These are phyloP conservation scores for Neurospora discreta DNA, from an alignment of 495 filamentous ascomycete species.

Conservation along the genomic window DNA sequence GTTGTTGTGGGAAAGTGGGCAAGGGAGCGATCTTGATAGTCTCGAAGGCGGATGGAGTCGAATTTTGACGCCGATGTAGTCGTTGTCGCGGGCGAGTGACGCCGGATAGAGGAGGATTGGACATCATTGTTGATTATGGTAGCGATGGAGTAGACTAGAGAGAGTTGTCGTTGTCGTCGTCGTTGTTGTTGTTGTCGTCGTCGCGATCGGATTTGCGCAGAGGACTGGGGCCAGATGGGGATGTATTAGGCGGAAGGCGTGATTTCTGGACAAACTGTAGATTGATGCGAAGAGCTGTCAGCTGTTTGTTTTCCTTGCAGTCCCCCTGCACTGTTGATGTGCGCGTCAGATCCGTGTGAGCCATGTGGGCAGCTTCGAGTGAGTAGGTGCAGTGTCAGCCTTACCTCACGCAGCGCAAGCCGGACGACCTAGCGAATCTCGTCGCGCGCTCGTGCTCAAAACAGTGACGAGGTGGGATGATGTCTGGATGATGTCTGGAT, in stretches of 20 bases:
- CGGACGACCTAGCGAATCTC: constrained; percentile 49
- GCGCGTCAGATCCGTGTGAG: background rate
- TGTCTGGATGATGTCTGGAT: background rate
- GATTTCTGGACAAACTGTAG: constrained; percentile 42
- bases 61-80: constrained; percentile 79
- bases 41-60: constrained; percentile 68
- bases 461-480: constrained; percentile 8
- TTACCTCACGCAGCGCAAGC: constrained; percentile 68
- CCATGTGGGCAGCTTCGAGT: background rate
- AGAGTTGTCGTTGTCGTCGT: constrained; percentile 33
- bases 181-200: constrained; percentile 35
- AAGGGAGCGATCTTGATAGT: constrained; percentile 51
- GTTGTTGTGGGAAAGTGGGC: constrained; percentile 41
- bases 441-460: constrained; percentile 31
- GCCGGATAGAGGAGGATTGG: constrained; percentile 45
- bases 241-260: constrained; percentile 12
- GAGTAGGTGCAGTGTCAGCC: background rate
- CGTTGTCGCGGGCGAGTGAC: constrained; percentile 58
- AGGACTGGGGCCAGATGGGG: constrained; percentile 16
- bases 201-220: constrained; percentile 19
- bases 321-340: constrained; percentile 3
- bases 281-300: constrained; percentile 10
- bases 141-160: constrained; percentile 37
- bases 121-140: constrained; percentile 59
- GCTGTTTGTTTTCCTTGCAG: constrained; percentile 1